Evolutionary conservation across 257 asterid species (phyloP), one percentile per base, ranked within the genome.

Genomic region (Lantana camara): DNA sequence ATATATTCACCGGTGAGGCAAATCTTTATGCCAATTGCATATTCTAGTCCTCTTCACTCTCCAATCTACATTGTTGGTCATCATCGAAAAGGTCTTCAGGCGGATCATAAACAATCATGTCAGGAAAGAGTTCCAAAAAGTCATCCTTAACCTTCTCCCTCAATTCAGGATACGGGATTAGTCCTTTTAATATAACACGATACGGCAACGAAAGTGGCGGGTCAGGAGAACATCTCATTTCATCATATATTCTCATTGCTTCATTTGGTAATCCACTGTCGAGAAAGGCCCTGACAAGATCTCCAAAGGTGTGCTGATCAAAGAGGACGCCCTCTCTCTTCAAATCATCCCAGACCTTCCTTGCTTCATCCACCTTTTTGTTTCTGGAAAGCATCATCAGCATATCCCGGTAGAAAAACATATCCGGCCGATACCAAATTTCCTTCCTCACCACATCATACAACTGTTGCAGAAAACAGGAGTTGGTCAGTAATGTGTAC

Each of bases 251-350:
- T 19, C 77, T 49, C 97, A 90, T 90, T 13, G 97, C 99, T 73
- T 87, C 95, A 32, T 69, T 73, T 3, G 85, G 87, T 72, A 80
- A 61, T 29, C 90, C 89, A 27, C 80, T 64, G 61, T 87, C 95
- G 40, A 85, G 70, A 73, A 90, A 93, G 13, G 97, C 95, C 81
- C 95, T 78, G 32, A 93, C 52, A n/a, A 93, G 87, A 67, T 90
- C 97, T 38, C 99, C 97, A 69, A 90, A 93, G 1, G 96, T 93
- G 56, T 87, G 99, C 79, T 93, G 99, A 76, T 93, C 96, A 48
- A 93, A 93, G 75, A 78, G 88, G 42, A 93, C 91, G 58, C 70
- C 82, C 79, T 93, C 95, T 23, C 72, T 75, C 78, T 81, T 87
- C 54, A 93, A 54, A 78, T 93, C 96, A n/a, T 51, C 80, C 96